These are phyloP conservation scores for Phytophthora vignae DNA, from an alignment of 352 stramenopile species.

Conservation along the genomic window DNA sequence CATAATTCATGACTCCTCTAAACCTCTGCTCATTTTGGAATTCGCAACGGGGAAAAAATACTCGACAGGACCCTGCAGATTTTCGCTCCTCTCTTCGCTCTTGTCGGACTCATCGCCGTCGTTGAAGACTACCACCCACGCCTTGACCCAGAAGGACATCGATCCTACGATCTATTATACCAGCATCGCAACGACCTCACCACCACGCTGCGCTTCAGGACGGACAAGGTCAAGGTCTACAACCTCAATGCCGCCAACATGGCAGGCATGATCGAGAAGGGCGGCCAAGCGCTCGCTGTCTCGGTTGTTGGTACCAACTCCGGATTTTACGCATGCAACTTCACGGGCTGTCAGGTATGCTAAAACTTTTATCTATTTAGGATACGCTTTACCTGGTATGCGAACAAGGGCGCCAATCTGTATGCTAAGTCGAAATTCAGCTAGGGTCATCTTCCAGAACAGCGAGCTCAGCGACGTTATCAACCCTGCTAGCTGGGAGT, in stretches of 20 bases:
- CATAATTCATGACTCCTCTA: no score
- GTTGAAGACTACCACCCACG: neutral
- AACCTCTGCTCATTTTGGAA: no score
- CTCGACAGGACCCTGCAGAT: neutral
- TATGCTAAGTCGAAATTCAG: neutral
- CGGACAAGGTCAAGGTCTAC: neutral
- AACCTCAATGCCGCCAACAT: neutral
- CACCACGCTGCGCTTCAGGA: neutral
- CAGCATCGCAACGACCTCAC: neutral
- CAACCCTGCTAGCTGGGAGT: neutral
- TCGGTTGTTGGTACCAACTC: neutral
- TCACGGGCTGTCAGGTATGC: neutral
- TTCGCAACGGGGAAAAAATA: no score
- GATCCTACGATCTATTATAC: neutral
- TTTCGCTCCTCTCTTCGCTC: neutral
- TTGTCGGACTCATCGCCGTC: neutral
- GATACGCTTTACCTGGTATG: neutral
- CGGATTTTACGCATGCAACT: neutral
- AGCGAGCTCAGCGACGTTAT: neutral
- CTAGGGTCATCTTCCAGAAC: neutral
- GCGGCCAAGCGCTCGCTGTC: neutral
- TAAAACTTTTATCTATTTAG: neutral
- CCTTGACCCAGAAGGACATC: neutral
- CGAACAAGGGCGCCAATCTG: neutral
- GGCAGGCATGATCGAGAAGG: neutral